Evolutionary conservation across 805 yeast genomes (phyloP).

Genomic region (Isabelozyma gotoi): DNA sequence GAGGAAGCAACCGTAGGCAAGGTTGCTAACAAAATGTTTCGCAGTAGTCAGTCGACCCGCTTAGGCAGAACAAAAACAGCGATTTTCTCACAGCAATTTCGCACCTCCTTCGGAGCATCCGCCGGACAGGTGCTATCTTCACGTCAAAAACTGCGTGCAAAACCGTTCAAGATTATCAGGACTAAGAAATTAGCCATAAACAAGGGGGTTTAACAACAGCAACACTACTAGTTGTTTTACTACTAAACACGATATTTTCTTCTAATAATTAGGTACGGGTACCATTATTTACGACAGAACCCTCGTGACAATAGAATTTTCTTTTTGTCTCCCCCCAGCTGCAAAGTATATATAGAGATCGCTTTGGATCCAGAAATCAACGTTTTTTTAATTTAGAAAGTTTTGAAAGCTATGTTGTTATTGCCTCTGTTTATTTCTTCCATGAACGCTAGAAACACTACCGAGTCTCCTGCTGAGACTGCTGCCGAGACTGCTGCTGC

Average conservation of each 20-base stretch:
- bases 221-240: too few species aligned
- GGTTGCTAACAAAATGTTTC: neutral
- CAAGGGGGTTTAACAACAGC: neutral
- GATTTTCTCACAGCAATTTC: neutral
- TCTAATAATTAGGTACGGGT: too few species aligned
- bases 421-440: neutral
- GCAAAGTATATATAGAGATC: too few species aligned
- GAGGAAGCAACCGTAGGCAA: neutral
- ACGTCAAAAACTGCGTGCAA: neutral
- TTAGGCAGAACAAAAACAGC: neutral
- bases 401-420: neutral
- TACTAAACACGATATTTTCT: too few species aligned
- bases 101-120: neutral
- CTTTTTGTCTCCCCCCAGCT: too few species aligned
- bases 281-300: neutral
- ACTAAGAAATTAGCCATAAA: neutral
- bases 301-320: too few species aligned
- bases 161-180: neutral
- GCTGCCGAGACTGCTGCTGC: conserved; percentile 69
- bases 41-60: neutral
- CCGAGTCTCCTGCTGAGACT: conserved; percentile 22
- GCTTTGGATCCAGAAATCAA: too few species aligned
- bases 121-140: neutral
- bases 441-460: neutral
- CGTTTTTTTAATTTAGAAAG: too few species aligned